Conservation (phyloP, 768 basidiomycete species). For the Trametes cingulata region DNA sequence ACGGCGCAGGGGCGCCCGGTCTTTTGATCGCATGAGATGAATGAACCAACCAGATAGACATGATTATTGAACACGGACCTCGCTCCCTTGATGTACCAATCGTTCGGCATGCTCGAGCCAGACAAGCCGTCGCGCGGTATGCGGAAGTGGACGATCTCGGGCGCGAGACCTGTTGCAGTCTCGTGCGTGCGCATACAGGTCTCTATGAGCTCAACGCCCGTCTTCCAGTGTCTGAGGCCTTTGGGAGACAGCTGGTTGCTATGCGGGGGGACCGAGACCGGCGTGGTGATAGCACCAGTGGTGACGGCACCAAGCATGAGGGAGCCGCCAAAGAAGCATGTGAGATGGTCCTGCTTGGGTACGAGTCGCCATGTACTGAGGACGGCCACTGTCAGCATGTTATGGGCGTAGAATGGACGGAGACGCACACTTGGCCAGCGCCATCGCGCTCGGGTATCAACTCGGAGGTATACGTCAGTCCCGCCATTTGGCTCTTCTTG, state of each 20-base stretch:
- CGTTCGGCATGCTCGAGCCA: constrained; percentile 46
- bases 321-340: constrained; percentile 92
- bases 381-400: neutral
- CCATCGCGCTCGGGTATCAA: constrained; percentile 57
- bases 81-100: constrained; percentile 94
- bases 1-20: constrained; percentile 38
- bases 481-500: constrained; percentile 54
- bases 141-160: constrained; percentile 88
- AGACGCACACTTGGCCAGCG: constrained; percentile 37
- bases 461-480: constrained; percentile 81
- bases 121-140: constrained; percentile 58
- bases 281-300: constrained; percentile 51
- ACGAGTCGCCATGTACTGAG: constrained; percentile 68
- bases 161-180: constrained; percentile 84
- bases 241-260: constrained; percentile 57
- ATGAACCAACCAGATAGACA: neutral
- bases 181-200: constrained; percentile 88
- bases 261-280: constrained; percentile 68
- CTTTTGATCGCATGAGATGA: constrained; percentile 10
- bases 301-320: constrained; percentile 87
- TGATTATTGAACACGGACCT: constrained; percentile 41
- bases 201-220: constrained; percentile 77
- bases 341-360: constrained; percentile 94
- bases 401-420: neutral
- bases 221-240: constrained; percentile 78